phyloP scores from a whole-genome alignment of 2,329 filamentous ascomycete genomes.

The Emergomyces pasteurianus region DNA sequence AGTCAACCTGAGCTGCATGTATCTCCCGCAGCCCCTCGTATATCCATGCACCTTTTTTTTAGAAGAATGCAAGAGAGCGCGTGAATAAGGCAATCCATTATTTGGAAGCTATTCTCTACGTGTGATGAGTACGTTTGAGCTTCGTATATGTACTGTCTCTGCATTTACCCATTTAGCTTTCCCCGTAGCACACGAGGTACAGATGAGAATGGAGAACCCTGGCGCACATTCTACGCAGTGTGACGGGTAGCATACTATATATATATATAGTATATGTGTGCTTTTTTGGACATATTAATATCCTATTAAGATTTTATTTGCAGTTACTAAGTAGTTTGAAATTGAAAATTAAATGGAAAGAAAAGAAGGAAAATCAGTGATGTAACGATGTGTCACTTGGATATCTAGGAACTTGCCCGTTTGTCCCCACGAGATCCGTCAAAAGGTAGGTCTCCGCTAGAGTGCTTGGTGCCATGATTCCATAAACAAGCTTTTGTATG shows the following conservation, averaged over 20 bases:
- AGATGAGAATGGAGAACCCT: neutral
- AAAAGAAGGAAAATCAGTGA: neutral
- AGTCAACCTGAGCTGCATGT: neutral
- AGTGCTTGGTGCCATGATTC: neutral
- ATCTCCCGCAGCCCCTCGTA: neutral
- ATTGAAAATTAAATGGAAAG: neutral
- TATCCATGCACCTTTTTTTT: neutral
- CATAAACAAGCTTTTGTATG: neutral
- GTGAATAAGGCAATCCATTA: neutral
- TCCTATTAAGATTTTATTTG: neutral
- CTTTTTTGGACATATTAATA: neutral
- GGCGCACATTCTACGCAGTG: neutral
- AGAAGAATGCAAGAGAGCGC: neutral
- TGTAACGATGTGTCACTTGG: neutral
- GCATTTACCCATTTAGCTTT: neutral
- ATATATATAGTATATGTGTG: too few relatives aligned
- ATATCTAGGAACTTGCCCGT: neutral
- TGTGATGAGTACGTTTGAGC: neutral
- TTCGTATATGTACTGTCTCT: neutral
- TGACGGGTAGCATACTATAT: neutral
- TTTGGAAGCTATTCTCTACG: neutral
- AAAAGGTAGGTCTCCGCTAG: neutral
- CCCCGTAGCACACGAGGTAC: neutral
- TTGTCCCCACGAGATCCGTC: neutral
- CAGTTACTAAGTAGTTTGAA: neutral